Base-by-base conservation (phyloP, 768 basidiomycete species). In the Russula brevipes region DNA sequence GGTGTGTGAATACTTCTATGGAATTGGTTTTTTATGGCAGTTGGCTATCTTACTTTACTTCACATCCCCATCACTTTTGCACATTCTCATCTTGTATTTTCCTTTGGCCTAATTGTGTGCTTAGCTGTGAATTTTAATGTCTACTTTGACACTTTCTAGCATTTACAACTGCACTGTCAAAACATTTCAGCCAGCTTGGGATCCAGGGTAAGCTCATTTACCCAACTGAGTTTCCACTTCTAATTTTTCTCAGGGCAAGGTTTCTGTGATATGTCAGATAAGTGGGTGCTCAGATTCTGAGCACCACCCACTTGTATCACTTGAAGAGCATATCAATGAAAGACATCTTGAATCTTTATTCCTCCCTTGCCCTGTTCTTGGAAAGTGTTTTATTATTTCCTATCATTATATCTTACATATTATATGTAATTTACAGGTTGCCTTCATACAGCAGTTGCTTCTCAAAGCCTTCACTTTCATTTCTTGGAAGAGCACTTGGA, bases 301-400 rank as follows among this genome's bases (percentile, higher is more conserved):
- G 49, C 47, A 56, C 10, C 12, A 33, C 31, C 51, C 60, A 56
- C 39, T 56, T 61, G 41, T 10, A 14, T 50, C 8, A 11, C 60
- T 61, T 35, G 33, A 61, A 30, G 19, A 51, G 2, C 60, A 61
- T n/a, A 10, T 56, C 11, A 36, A 56, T 7, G 16, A 12, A 5
- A 12, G 5, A 14, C 54, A 61, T 31, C 33, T 61, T 17, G 3
- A 41, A 10, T 19, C 10, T 16, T 24, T 61, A n/a, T 4, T 24
- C 36, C 8, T 56, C 36, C 54, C 54, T 56, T 61, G 60, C 16
- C 60, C 60, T 56, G 60, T 24, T 17, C 49, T 61, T 42, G 49
- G 60, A 2, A 30, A 36, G 60, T 56, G 30, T 17, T 54, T 56
- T 35, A 0, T 9, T 33, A 0, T 12, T 0, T 3, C 9, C 44